Conservation (phyloP, 495 filamentous ascomycete genomes). For the Ramalina intermedia region DNA sequence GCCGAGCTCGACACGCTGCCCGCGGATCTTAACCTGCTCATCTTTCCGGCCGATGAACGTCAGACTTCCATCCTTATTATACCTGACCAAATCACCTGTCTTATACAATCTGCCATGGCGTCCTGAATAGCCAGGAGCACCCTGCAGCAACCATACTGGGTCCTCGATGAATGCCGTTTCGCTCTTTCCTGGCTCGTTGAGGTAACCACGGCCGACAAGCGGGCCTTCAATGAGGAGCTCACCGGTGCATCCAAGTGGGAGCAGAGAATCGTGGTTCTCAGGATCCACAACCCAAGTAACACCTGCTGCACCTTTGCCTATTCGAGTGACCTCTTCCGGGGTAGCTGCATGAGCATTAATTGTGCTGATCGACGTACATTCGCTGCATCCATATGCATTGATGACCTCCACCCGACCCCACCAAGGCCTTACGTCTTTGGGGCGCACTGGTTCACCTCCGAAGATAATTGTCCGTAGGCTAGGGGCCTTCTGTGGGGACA, state of each 20-base stretch:
- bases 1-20: slow-evolving; percentile 6
- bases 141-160: slow-evolving; percentile 7
- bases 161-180: slow-evolving; percentile 18
- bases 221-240: slow-evolving; percentile 27
- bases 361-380: slow-evolving; percentile 21
- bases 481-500: slow-evolving; percentile 30
- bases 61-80: slow-evolving; percentile 20
- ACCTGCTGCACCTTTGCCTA: slow-evolving; percentile 5
- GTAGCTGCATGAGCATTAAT: neutral
- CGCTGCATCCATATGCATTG: slow-evolving; percentile 38
- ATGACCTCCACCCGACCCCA: slow-evolving; percentile 29
- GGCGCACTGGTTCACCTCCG: slow-evolving; percentile 31
- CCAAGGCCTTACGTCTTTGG: slow-evolving; percentile 38
- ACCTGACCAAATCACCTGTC: slow-evolving; percentile 24
- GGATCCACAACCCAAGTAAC: slow-evolving; percentile 23
- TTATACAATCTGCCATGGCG: slow-evolving; percentile 15
- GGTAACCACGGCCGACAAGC: slow-evolving; percentile 20
- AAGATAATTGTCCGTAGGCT: slow-evolving; percentile 23
- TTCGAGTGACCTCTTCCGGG: neutral
- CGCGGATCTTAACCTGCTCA: slow-evolving; percentile 7
- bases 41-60: slow-evolving; percentile 22
- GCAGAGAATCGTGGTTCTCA: slow-evolving; percentile 17
- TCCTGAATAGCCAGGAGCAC: slow-evolving; percentile 1
- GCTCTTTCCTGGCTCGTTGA: slow-evolving; percentile 23
- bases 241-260: slow-evolving; percentile 25